Percentiles rank a stretch among this genome's conserved stretches.
Evolutionary conservation across 1,284 basidiomycete genomes (phyloP).

Genomic region (Melampsora americana): DNA sequence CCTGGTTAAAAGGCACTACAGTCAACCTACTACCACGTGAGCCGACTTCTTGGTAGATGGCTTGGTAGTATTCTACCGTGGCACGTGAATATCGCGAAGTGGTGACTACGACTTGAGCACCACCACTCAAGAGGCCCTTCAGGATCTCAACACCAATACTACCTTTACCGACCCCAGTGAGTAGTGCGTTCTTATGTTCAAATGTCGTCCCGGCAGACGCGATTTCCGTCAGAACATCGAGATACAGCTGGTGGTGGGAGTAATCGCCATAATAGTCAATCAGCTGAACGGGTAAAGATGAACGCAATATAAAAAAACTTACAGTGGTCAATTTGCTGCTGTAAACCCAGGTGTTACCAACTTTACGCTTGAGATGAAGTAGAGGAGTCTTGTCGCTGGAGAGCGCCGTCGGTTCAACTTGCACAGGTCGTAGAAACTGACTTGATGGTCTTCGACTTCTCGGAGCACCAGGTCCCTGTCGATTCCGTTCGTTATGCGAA

Average conservation of each 20-base stretch:
- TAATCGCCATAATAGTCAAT: too few species aligned
- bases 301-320: not conserved
- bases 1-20: slow-evolving; percentile 98
- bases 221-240: slow-evolving; percentile 94
- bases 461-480: slow-evolving; percentile 50
- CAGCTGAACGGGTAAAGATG: not conserved
- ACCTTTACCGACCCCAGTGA: slow-evolving; percentile 95
- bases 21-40: slow-evolving; percentile 91
- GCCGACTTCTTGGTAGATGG: slow-evolving; percentile 92
- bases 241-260: slow-evolving; percentile 63
- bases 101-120: slow-evolving; percentile 92
- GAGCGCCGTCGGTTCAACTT: slow-evolving; percentile 67
- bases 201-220: slow-evolving; percentile 96
- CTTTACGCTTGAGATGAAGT: slow-evolving; percentile 92
- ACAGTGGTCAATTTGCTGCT: slow-evolving; percentile 80
- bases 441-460: slow-evolving; percentile 81
- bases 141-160: slow-evolving; percentile 97
- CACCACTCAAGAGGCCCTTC: slow-evolving; percentile 91
- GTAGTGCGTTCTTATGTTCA: slow-evolving; percentile 95
- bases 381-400: slow-evolving; percentile 88
- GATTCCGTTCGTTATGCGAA: slow-evolving; percentile 45
- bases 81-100: slow-evolving; percentile 91
- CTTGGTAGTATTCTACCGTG: slow-evolving; percentile 96
- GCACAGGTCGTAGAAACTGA: slow-evolving; percentile 86
- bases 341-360: slow-evolving; percentile 92